Evolutionary conservation across 306 rosid genomes (phyloP).

Genomic region (Dalbergia cultrata): DNA sequence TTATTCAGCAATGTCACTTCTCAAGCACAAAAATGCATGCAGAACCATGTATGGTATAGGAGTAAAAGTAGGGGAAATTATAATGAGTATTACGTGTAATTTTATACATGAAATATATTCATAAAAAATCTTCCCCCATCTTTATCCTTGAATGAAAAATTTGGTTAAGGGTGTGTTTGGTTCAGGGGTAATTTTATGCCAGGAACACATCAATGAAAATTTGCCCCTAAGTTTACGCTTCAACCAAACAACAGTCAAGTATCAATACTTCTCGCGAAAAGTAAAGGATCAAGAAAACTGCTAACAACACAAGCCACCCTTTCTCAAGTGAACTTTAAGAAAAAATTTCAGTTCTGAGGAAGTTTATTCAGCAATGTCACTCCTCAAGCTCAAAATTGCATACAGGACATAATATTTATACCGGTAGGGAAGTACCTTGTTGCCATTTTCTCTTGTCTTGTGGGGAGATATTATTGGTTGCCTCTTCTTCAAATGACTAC

Average conservation of each 20-base stretch:
- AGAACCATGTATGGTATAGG: not conserved
- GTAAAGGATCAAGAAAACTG: not conserved
- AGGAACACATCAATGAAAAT: no score
- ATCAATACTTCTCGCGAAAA: no score
- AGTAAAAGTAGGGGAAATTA: no score
- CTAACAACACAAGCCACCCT: not conserved
- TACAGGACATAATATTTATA: conserved; percentile 22
- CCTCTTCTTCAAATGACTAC: conserved; percentile 56
- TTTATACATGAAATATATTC: no score
- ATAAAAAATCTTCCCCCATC: no score
- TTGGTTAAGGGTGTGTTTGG: no score
- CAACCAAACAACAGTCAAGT: no score
- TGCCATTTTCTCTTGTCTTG: conserved; percentile 47
- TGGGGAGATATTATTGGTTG: conserved; percentile 51
- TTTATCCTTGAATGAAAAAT: no score
- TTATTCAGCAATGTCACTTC: conserved; percentile 9
- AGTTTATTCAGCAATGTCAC: conserved; percentile 2
- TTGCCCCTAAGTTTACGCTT: no score
- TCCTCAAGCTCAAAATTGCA: conserved; percentile 13
- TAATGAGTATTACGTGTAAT: no score
- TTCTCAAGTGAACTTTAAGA: conserved; percentile 5
- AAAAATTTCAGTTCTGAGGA: not conserved
- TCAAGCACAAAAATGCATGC: conserved; percentile 13
- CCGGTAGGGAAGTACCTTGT: conserved; percentile 56
- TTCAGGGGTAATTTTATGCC: no score